phyloP scores from a whole-genome alignment of 2,329 filamentous ascomycete species.

The Cordyceps fumosorosea region DNA sequence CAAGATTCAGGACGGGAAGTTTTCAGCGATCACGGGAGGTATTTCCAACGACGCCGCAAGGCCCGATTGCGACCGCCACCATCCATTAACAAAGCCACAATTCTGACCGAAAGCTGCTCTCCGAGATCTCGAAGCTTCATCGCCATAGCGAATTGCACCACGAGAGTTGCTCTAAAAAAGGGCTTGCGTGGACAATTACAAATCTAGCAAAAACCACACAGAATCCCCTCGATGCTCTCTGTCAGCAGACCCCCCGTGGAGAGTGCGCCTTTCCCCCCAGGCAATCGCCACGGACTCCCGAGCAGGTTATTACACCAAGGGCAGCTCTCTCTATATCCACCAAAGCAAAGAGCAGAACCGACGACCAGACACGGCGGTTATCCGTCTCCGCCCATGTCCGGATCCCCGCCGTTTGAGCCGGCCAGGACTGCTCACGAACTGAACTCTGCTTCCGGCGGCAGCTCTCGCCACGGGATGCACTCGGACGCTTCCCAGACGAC shows the following conservation, averaged over 20 bases:
- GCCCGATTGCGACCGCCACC: background rate
- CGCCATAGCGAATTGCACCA: background rate
- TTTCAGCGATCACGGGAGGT: background rate
- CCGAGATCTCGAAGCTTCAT: background rate
- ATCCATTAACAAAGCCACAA: background rate
- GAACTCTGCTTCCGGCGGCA: slow-evolving; percentile 19
- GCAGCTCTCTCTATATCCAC: slow-evolving; percentile 36
- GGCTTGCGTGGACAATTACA: background rate
- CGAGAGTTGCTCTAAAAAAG: background rate
- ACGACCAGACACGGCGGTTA: slow-evolving; percentile 54
- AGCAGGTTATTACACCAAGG: slow-evolving; percentile 50
- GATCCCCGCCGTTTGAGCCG: slow-evolving; percentile 55
- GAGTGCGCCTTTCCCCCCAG: slow-evolving; percentile 13
- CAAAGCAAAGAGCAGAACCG: slow-evolving; percentile 43
- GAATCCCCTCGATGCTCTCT: slow-evolving; percentile 11
- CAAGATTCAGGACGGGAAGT: background rate
- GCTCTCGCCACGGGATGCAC: slow-evolving; percentile 37
- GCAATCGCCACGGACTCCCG: slow-evolving; percentile 34
- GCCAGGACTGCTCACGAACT: slow-evolving; percentile 20
- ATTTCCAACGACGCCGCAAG: background rate
- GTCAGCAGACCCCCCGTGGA: slow-evolving; percentile 12
- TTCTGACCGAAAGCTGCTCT: background rate
- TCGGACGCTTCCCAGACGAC: slow-evolving; percentile 44
- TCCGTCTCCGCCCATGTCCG: slow-evolving; percentile 70
- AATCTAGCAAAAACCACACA: background rate